Conservation (phyloP, 257 asterid genomes). For the Lavandula angustifolia region DNA sequence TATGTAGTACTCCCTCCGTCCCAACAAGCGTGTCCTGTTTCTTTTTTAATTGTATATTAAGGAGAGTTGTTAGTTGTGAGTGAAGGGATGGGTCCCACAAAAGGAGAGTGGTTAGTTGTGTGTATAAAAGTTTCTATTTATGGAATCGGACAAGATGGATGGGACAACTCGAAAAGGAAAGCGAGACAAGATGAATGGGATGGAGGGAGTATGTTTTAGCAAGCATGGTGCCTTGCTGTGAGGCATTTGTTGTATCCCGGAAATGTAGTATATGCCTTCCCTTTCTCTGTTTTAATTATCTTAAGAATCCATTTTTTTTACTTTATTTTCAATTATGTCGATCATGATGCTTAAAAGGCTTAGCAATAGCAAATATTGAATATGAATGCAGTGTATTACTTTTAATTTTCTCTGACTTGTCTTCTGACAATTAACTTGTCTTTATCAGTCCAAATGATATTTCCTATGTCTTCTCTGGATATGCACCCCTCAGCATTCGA, state of each 20-base stretch:
- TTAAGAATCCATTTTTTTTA: background rate
- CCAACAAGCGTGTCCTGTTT: too few relatives aligned
- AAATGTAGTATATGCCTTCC: background rate
- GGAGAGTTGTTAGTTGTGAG: too few relatives aligned
- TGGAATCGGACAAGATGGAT: too few relatives aligned
- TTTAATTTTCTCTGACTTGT: background rate
- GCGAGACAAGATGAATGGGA: too few relatives aligned
- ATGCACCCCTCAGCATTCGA: slow-evolving; percentile 97
- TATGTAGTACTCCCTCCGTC: slow-evolving; percentile 10
- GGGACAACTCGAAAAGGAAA: too few relatives aligned
- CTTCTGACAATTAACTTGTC: slow-evolving; percentile 24
- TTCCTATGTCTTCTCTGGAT: slow-evolving; percentile 94
- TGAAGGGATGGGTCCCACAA: too few relatives aligned
- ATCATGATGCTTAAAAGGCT: background rate
- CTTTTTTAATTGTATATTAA: too few relatives aligned
- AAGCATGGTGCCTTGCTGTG: slow-evolving; percentile 6
- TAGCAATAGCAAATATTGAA: slow-evolving; percentile 20
- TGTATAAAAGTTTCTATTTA: too few relatives aligned
- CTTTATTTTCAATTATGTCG: too few relatives aligned
- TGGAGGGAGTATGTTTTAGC: too few relatives aligned
- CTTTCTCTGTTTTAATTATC: slow-evolving; percentile 1
- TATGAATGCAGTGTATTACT: slow-evolving; percentile 8
- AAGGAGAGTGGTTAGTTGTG: too few relatives aligned
- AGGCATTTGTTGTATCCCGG: background rate
- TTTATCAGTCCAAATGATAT: slow-evolving; percentile 83